Evolutionary conservation across 495 filamentous ascomycete species (phyloP).

Genomic region (Aspergillus panamensis): DNA sequence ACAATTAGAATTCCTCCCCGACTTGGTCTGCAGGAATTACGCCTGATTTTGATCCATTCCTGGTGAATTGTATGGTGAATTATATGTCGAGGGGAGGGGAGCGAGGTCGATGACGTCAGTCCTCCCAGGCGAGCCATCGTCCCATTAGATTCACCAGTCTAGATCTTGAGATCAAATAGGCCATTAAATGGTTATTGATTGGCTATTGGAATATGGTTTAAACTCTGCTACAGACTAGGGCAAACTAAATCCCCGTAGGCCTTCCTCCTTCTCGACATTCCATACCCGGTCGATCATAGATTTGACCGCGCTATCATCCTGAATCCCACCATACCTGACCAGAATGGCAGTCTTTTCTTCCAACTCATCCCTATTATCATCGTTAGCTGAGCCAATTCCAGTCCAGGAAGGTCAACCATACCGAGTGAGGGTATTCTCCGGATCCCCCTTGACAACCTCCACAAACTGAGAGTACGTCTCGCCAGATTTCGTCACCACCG

Average conservation of each 20-base stretch:
- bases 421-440: slow-evolving; percentile 32
- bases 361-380: slow-evolving; percentile 25
- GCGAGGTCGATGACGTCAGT: no score
- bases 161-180: no score
- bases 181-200: no score
- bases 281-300: slow-evolving; percentile 26
- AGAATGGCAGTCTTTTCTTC: slow-evolving; percentile 27
- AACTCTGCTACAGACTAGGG: background rate
- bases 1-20: no score
- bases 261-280: slow-evolving; percentile 27
- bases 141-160: no score
- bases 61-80: no score
- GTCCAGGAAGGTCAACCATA: slow-evolving; percentile 9
- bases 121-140: no score
- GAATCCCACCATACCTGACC: slow-evolving; percentile 28
- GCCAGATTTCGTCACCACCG: slow-evolving; percentile 30
- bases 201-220: no score
- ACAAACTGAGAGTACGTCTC: slow-evolving; percentile 26
- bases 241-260: slow-evolving; percentile 27
- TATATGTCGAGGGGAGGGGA: no score
- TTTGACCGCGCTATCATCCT: slow-evolving; percentile 21
- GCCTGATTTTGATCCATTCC: no score
- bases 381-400: background rate
- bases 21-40: no score
- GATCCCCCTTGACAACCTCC: slow-evolving; percentile 34